Evolutionary conservation across 441 rosid genomes (phyloP), one percentile per base, ranked within the genome.

Genomic region (Gossypium laxum): DNA sequence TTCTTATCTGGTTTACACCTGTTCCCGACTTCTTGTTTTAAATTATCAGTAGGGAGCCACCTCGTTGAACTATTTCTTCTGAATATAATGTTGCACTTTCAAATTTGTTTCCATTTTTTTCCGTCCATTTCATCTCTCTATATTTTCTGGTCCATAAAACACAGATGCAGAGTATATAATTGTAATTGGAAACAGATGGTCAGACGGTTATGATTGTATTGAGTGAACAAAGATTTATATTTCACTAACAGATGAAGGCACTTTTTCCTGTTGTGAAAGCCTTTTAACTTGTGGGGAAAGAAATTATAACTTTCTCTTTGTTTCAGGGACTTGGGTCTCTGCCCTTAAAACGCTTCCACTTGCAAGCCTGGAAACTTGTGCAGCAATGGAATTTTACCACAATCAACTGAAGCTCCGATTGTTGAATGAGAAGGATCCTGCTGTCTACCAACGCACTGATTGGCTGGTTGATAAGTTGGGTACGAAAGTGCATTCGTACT

Each of bases 391-490:
- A 77, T 87, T 91, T 77, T 91, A 88, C 85, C 96, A 93, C 80
- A 83, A 82, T 69, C 96, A 89, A 73, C 63, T 93, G 80, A 91
- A 85, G 71, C 86, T 88, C 64, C 85, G 96, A 79, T 77, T 93
- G 62, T 59, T 88, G 82, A 86, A 86, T 66, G 96, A 88, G 85
- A 85, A 83, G 75, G 86, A 85, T 76, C 67, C 85, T 38, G 74
- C 71, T 75, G 88, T 79, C 68, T 88, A 87, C 74, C 88, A 86
- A 68, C 91, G 91, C 45, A 78, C 88, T 75, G 98, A 93, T 85
- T 93, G 97, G 98, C 78, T 93, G 82, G 96, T 89, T 12, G 87
- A 91, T 78, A 93, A 87, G 88, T 78, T 93, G 85, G 94, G 83
- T 47, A 91, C 91, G 11, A 87, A 91, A 80, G 96, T 89, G 67